Conservation (phyloP, 345 rosid genomes). For the Turritis glabra region DNA sequence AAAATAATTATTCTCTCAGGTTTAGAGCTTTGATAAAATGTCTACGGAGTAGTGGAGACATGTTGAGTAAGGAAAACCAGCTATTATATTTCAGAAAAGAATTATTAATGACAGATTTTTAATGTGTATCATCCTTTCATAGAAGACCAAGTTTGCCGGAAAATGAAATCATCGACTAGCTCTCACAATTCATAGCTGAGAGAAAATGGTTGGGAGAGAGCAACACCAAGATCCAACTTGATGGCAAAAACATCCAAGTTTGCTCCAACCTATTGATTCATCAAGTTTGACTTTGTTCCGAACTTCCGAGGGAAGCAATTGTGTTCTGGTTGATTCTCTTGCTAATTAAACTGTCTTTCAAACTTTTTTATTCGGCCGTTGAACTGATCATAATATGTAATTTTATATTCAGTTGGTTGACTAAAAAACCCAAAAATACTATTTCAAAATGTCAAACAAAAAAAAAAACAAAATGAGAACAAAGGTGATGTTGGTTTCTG, state of each 20-base stretch:
- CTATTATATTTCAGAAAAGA: too few species aligned
- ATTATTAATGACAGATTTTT: too few species aligned
- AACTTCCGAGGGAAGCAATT: not conserved
- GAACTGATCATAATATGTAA: not conserved
- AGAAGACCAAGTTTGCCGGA: too few species aligned
- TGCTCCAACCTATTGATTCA: not conserved
- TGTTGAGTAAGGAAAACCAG: too few species aligned
- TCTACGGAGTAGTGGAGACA: not conserved
- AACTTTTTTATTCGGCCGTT: not conserved
- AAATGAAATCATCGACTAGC: too few species aligned
- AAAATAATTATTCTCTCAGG: too few species aligned
- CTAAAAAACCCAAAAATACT: not conserved
- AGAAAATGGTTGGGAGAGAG: not conserved
- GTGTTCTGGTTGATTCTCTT: not conserved
- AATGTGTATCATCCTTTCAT: too few species aligned
- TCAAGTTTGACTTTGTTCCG: not conserved
- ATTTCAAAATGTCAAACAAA: slow-evolving; percentile 13
- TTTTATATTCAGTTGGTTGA: not conserved
- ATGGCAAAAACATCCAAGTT: not conserved
- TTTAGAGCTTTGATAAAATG: not conserved
- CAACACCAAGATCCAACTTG: not conserved
- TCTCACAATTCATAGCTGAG: not conserved
- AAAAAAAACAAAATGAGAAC: not conserved
- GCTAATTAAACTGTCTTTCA: not conserved
- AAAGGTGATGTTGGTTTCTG: not conserved